A percentile compares a stretch with the other conserved stretches of the same genome.
Evolutionary conservation across 148 eudicot species (phyloP).

Genomic region (Rhododendron williamsianum): DNA sequence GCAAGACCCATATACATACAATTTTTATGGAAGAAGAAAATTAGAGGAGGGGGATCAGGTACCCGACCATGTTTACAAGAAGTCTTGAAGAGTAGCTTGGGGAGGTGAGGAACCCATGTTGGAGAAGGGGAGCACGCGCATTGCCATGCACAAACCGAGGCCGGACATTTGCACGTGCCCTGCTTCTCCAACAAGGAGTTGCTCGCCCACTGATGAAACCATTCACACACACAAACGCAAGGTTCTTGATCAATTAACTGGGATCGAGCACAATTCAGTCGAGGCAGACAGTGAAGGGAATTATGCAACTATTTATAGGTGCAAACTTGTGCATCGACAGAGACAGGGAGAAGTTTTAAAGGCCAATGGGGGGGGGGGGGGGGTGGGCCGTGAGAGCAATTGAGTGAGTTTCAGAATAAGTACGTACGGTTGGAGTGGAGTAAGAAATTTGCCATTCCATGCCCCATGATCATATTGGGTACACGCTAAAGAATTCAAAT

Average conservation of each 20-base stretch:
- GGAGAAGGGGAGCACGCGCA: background rate
- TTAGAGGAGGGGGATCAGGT: background rate
- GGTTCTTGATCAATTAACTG: background rate
- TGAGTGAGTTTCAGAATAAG: background rate
- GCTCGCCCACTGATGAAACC: background rate
- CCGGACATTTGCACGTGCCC: background rate
- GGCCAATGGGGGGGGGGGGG: background rate
- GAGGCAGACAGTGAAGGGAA: background rate
- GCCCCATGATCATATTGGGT: background rate
- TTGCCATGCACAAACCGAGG: background rate
- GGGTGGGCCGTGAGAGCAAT: background rate
- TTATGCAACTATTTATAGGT: background rate
- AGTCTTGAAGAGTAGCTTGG: background rate
- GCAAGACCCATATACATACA: background rate
- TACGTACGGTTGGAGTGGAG: background rate
- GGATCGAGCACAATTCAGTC: background rate
- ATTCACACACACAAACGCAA: background rate
- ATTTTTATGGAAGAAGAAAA: background rate
- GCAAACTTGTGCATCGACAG: background rate
- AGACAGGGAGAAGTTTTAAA: background rate
- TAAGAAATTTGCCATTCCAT: background rate
- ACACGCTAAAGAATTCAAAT: background rate
- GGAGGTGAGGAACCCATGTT: background rate
- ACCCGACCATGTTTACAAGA: background rate
- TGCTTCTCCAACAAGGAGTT: slow-evolving; percentile 2